Evolutionary conservation across 257 asterid species (phyloP).

Genomic region (Prunella vulgaris): DNA sequence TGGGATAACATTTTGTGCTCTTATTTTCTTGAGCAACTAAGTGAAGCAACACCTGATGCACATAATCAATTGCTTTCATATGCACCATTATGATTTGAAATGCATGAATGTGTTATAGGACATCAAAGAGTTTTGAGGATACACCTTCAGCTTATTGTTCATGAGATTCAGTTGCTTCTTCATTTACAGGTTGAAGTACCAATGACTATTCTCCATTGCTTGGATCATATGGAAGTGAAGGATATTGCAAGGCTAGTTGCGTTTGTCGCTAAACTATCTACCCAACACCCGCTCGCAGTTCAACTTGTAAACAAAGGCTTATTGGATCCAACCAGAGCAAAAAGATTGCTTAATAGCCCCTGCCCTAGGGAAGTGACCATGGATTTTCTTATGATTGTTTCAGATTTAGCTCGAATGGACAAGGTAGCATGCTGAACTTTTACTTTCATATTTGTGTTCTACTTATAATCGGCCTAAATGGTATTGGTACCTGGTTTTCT

Average conservation of each 20-base stretch:
- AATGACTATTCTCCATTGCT: slow-evolving; percentile 58
- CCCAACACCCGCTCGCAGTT: slow-evolving; percentile 73
- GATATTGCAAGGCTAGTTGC: slow-evolving; percentile 83
- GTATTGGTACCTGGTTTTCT: background rate
- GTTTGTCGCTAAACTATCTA: slow-evolving; percentile 76
- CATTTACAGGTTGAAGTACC: slow-evolving; percentile 66
- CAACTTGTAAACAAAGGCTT: slow-evolving; percentile 86
- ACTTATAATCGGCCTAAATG: background rate
- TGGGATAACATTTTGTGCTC: background rate
- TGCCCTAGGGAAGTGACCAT: slow-evolving; percentile 77
- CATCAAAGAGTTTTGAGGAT: slow-evolving; percentile 11
- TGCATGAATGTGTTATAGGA: background rate
- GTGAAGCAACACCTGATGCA: slow-evolving; percentile 2
- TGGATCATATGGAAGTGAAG: slow-evolving; percentile 73
- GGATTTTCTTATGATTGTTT: slow-evolving; percentile 91
- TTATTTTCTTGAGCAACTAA: background rate
- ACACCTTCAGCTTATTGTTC: background rate
- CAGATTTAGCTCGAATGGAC: slow-evolving; percentile 98
- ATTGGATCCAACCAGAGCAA: slow-evolving; percentile 70
- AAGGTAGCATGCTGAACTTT: slow-evolving; percentile 47
- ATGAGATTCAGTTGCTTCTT: slow-evolving; percentile 14
- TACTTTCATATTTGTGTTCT: slow-evolving; percentile 8
- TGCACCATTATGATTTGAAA: background rate
- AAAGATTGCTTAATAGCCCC: slow-evolving; percentile 55
- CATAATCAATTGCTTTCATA: background rate